phyloP scores from a whole-genome alignment of 768 basidiomycete species.

The Saitozyma podzolica region DNA sequence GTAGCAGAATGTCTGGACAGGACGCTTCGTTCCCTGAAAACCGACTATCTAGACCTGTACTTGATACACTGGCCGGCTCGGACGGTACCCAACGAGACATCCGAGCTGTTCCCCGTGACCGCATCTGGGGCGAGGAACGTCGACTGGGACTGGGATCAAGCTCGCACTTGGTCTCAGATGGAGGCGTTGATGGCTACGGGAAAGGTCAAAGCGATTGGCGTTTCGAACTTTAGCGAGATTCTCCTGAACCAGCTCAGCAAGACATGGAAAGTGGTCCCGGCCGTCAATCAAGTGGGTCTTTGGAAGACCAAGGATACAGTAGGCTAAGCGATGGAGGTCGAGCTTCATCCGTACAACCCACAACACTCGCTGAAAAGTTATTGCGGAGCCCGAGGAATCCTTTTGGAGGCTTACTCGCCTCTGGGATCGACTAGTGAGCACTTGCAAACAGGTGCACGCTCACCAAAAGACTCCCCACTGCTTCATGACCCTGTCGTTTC shows the following conservation, averaged over 20 bases:
- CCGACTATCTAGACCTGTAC: slow-evolving; percentile 79
- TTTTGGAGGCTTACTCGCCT: slow-evolving; percentile 67
- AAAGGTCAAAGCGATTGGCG: slow-evolving; percentile 57
- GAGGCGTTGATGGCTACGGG: slow-evolving; percentile 62
- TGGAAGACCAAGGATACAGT: not conserved
- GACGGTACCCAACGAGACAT: slow-evolving; percentile 18
- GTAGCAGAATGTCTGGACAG: slow-evolving; percentile 64
- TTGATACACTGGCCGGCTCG: slow-evolving; percentile 43
- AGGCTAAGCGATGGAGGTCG: slow-evolving; percentile 53
- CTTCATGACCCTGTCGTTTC: slow-evolving; percentile 35
- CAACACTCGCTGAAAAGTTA: slow-evolving; percentile 63
- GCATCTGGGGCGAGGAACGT: slow-evolving; percentile 61
- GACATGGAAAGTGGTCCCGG: slow-evolving; percentile 67
- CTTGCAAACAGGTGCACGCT: slow-evolving; percentile 37
- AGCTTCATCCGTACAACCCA: slow-evolving; percentile 69
- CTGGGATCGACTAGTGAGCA: slow-evolving; percentile 55
- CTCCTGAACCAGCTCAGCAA: slow-evolving; percentile 73
- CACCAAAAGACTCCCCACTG: slow-evolving; percentile 31
- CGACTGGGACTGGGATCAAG: slow-evolving; percentile 68
- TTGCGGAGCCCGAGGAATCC: slow-evolving; percentile 62
- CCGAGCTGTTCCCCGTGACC: slow-evolving; percentile 26
- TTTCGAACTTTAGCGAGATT: slow-evolving; percentile 70
- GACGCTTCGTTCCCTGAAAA: slow-evolving; percentile 69
- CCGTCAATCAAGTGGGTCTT: slow-evolving; percentile 64
- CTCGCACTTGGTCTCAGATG: slow-evolving; percentile 78